Evolutionary conservation across 768 basidiomycete genomes (phyloP), one percentile per base, ranked within the genome.

Genomic region (Boletus tylopilopsis): DNA sequence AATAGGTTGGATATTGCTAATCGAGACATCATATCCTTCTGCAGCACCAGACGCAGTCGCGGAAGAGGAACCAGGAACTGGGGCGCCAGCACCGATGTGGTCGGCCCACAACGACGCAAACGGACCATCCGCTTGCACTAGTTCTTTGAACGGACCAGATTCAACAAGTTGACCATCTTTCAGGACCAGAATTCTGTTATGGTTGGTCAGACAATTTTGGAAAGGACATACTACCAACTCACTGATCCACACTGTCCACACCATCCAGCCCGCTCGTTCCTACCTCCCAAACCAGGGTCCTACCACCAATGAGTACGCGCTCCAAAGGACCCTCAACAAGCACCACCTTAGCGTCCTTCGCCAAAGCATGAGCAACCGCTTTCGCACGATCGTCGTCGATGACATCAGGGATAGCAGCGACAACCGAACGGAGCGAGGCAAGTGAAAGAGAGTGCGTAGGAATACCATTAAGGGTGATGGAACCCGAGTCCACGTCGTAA

Each of bases 321-420:
- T 65, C 64, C 42, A 66, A 54, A 23, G 47, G 13, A 37, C 64
- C 64, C 32, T 66, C 64, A 0, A 64, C 37, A 3, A 66, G 64
- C 10, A 67, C 27, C 19, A 67, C 33, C 24, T 62, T 62, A 21
- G 62, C 53, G 47, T 50, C 56, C 39, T 64, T 67, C 19, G n/a
- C 43, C 21, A 58, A 44, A 19, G 58, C 64, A 45, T 53, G 64
- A 1, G 64, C 60, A 19, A 66, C 5, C 29, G 62, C 64, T 36
- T 50, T 55, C 6, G 48, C 22, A n/a, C 64, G 65, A 10, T 35
- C 45, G 30, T 60, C 64, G 7, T 56, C 19, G 30, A 21, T 76
- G 57, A 92, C 90, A 63, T 96, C 91, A 1, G 95, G 94, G 2
- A 98, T 90, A 22, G 93, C 89, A 16, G 93, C 92, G 51, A 97